Conservation (phyloP, 345 rosid species). For the Euphorbia lathyris region DNA sequence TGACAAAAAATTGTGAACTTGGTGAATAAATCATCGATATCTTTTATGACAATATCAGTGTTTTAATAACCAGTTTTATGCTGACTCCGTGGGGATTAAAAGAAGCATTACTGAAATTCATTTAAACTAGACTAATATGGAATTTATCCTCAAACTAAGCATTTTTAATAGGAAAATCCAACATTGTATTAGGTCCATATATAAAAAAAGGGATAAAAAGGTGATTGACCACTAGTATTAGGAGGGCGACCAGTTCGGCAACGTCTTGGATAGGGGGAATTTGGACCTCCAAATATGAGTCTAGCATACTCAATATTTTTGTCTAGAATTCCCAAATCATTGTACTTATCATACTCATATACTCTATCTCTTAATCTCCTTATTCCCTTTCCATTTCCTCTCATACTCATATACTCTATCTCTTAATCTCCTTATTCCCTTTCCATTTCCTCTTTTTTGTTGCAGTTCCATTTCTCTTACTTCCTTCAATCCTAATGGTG, state of each 20-base stretch:
- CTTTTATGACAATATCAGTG: no score
- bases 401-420: slow-evolving; percentile 64
- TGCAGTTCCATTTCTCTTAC: slow-evolving; percentile 66
- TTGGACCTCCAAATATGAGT: slow-evolving; percentile 63
- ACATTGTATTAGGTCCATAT: no score
- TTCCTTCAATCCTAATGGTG: slow-evolving; percentile 63
- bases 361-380: slow-evolving; percentile 72
- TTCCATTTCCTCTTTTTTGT: slow-evolving; percentile 47
- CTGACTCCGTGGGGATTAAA: no score
- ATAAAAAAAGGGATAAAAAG: no score
- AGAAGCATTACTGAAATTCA: no score
- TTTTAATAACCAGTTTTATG: no score
- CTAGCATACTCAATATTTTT: slow-evolving; percentile 49
- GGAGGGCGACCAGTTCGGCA: slow-evolving; percentile 85
- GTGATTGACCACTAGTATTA: slow-evolving; percentile 55
- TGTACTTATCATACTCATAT: slow-evolving; percentile 76
- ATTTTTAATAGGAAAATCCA: no score
- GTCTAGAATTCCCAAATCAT: slow-evolving; percentile 93
- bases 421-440: no score
- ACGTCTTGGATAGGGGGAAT: slow-evolving; percentile 76
- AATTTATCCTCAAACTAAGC: no score
- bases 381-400: slow-evolving; percentile 59
- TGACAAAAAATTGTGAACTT: no score
- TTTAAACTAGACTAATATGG: no score
- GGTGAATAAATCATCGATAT: no score